Evolutionary conservation across 2,329 filamentous ascomycete species (phyloP), one percentile per base, ranked within the genome.

Genomic region (Bipolaris cookei): DNA sequence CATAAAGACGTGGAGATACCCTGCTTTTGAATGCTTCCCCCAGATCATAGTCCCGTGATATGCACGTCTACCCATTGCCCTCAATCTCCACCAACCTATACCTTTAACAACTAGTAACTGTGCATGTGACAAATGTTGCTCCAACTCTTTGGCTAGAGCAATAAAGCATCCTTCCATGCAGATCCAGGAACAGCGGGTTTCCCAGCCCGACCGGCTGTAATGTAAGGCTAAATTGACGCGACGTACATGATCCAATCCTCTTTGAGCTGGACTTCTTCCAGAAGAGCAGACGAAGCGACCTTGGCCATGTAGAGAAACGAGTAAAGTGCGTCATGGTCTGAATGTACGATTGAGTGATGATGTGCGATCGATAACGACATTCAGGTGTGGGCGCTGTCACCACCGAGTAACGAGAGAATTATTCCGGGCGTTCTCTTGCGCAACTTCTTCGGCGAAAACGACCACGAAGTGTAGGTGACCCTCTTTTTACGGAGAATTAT

Each of bases 211-310:
- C 71, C 71, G 71, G 71, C 42, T 70, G 71, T 73, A 63, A 44
- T 66, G 50, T 59, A 59, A 67, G 71, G 70, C 54, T 73, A 74
- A 73, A 71, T 67, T 65, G 46, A 45, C 3, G 34, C 51, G 37
- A 50, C 46, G 18, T 34, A 49, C 45, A 45, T 44, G 18, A 28
- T 34, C 56, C 62, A 55, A 41, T 54, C 51, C 42, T 38, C 37
- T 56, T 61, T 42, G 16, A 55, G 55, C 30, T 45, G 43, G n/a
- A 43, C 35, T 34, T 53, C 49, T 65, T 65, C 61, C 64, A 59
- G 63, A 67, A 69, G 52, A 38, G 51, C n/a, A 32, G 23, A 28
- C 16, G 44, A 30, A 23, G 42, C 39, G 35, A 41, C 21, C 64
- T 64, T 63, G 64, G 58, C 56, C 45, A 55, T 23, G 52, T 44